A percentile compares a stretch with the other conserved stretches of the same genome.
phyloP scores from a whole-genome alignment of 208 protist genomes.

The Trypanosoma boissoni region DNA sequence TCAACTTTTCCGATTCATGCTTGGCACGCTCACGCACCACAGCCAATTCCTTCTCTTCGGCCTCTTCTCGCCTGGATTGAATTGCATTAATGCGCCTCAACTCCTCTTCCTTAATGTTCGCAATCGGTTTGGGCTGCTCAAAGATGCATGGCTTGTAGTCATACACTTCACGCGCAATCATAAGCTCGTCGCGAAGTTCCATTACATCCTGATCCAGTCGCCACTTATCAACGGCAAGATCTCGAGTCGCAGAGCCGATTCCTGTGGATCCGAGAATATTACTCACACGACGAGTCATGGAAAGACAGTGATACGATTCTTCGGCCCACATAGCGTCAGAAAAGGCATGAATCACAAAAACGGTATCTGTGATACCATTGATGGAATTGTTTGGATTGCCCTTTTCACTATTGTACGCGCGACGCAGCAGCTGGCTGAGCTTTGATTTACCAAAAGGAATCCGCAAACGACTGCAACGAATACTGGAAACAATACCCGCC shows the following conservation, averaged over 20 bases:
- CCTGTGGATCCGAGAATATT: conserved; percentile 77
- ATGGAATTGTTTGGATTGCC: conserved; percentile 56
- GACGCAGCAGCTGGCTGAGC: conserved; percentile 84
- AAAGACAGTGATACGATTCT: conserved; percentile 86
- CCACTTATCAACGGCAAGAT: conserved; percentile 90
- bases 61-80: conserved; percentile 72
- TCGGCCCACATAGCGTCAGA: conserved; percentile 77
- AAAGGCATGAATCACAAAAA: conserved; percentile 86
- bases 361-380: conserved; percentile 76
- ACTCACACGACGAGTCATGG: conserved; percentile 76
- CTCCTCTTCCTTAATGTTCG: conserved; percentile 90
- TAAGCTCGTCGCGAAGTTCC: conserved; percentile 86
- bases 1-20: conserved; percentile 65
- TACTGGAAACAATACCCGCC: conserved; percentile 83
- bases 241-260: conserved; percentile 82
- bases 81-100: conserved; percentile 77
- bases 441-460: conserved; percentile 93
- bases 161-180: conserved; percentile 82
- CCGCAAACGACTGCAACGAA: conserved; percentile 87
- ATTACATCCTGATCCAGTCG: conserved; percentile 87
- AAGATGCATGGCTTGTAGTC: conserved; percentile 91
- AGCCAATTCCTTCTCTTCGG: conserved; percentile 66
- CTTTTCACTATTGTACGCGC: conserved; percentile 90
- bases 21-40: conserved; percentile 63
- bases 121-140: conserved; percentile 71